phyloP scores from a whole-genome alignment of 179 eudicot species.

The Nepenthes alata region DNA sequence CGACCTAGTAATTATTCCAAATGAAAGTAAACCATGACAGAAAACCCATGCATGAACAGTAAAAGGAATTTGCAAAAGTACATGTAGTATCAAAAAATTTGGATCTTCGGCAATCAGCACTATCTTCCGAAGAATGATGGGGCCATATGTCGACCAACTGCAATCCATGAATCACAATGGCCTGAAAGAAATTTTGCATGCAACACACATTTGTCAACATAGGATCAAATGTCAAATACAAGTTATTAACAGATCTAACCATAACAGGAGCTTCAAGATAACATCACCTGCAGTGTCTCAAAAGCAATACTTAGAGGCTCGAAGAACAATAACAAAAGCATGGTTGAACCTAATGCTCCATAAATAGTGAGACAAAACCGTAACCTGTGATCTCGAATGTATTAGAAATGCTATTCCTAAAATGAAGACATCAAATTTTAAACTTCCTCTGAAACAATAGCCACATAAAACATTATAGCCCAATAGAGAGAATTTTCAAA shows the following conservation, averaged over 20 bases:
- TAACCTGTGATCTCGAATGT: constrained; percentile 33
- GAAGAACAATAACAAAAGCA: constrained; percentile 67
- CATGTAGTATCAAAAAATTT: constrained; percentile 60
- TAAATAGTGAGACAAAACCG: constrained; percentile 54
- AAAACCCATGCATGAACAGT: background rate
- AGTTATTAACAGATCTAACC: background rate
- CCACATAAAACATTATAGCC: too few species aligned
- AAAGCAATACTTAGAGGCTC: constrained; percentile 96
- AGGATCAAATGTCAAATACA: background rate
- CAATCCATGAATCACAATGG: constrained; percentile 90
- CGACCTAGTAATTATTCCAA: too few species aligned
- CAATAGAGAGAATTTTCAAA: too few species aligned
- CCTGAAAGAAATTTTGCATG: constrained; percentile 33
- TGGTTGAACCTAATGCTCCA: constrained; percentile 43
- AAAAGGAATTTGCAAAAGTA: constrained; percentile 9
- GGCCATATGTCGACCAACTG: constrained; percentile 81
- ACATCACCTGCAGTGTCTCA: constrained; percentile 84
- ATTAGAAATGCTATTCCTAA: background rate
- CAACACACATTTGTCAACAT: constrained; percentile 6
- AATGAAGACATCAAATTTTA: background rate
- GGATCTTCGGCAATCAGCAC: constrained; percentile 43
- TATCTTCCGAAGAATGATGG: constrained; percentile 56
- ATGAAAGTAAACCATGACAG: background rate
- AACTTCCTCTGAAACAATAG: too few species aligned
- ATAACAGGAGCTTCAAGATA: constrained; percentile 1